Evolutionary conservation across 805 yeast genomes (phyloP).

Genomic region (Pichia sporocuriosa): DNA sequence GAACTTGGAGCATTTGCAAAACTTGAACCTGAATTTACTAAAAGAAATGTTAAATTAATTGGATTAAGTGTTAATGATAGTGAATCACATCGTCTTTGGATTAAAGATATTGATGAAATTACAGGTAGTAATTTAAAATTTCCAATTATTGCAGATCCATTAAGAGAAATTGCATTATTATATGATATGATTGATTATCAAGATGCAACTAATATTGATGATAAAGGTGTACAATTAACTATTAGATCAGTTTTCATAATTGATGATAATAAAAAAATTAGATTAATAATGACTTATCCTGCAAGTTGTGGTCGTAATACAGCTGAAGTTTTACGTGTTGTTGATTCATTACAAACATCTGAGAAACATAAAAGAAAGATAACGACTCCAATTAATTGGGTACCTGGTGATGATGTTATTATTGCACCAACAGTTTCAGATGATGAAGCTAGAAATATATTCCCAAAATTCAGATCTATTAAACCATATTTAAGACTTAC

Average conservation of each 20-base stretch:
- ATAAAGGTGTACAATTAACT: constrained; percentile 58
- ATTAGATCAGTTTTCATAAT: constrained; percentile 67
- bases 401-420: constrained; percentile 66
- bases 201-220: constrained; percentile 60
- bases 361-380: constrained; percentile 44
- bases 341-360: constrained; percentile 62
- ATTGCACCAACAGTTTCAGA: constrained; percentile 60
- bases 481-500: constrained; percentile 63
- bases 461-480: constrained; percentile 54
- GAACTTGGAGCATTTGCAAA: constrained; percentile 72
- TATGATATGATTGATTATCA: constrained; percentile 69
- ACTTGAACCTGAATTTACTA: constrained; percentile 60
- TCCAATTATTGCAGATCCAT: constrained; percentile 65
- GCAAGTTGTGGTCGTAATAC: constrained; percentile 74
- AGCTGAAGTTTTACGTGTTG: constrained; percentile 62
- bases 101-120: constrained; percentile 64
- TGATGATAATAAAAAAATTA: constrained; percentile 57
- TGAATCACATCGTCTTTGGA: constrained; percentile 60
- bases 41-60: constrained; percentile 58
- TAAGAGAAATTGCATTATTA: constrained; percentile 50
- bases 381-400: constrained; percentile 67
- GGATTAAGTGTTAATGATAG: constrained; percentile 63
- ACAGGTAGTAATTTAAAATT: constrained; percentile 51
- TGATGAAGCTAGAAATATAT: constrained; percentile 51
- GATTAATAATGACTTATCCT: constrained; percentile 62